Evolutionary conservation across 2,329 filamentous ascomycete genomes (phyloP).

Genomic region (Botryosphaeria dothidea): DNA sequence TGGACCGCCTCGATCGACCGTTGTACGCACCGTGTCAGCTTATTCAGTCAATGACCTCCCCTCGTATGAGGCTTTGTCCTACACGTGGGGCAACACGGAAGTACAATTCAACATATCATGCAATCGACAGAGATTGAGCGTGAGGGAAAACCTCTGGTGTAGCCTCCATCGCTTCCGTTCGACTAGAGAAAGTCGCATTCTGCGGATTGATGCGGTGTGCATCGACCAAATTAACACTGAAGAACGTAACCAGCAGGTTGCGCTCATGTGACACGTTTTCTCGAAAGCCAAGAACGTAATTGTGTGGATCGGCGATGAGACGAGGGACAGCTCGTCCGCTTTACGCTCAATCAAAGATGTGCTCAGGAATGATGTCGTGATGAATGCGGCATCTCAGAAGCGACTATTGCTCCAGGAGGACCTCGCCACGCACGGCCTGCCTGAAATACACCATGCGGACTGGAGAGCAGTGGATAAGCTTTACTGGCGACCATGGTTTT

Average conservation of each 20-base stretch:
- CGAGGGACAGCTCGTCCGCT: background rate
- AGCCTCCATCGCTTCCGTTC: constrained; percentile 21
- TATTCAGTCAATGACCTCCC: background rate
- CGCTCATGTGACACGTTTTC: constrained; percentile 32
- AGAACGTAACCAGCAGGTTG: constrained; percentile 28
- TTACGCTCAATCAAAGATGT: background rate
- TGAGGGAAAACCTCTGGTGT: constrained; percentile 20
- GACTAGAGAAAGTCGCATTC: background rate
- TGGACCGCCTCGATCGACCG: background rate
- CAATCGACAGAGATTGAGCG: background rate
- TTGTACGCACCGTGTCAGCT: background rate
- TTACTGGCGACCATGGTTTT: constrained; percentile 21
- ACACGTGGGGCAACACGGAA: constrained; percentile 2
- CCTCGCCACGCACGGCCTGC: background rate
- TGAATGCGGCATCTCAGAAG: background rate
- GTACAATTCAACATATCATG: background rate
- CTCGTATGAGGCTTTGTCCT: background rate
- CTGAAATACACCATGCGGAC: background rate
- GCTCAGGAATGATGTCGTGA: background rate
- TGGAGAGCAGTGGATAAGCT: background rate
- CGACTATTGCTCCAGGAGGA: background rate
- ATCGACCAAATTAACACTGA: constrained; percentile 28
- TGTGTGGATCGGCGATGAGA: constrained; percentile 30
- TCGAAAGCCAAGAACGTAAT: constrained; percentile 24
- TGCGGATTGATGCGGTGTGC: constrained; percentile 34